Evolutionary conservation across 345 rosid species (phyloP), one percentile per base, ranked within the genome.

Genomic region (Fremontodendron californicum): DNA sequence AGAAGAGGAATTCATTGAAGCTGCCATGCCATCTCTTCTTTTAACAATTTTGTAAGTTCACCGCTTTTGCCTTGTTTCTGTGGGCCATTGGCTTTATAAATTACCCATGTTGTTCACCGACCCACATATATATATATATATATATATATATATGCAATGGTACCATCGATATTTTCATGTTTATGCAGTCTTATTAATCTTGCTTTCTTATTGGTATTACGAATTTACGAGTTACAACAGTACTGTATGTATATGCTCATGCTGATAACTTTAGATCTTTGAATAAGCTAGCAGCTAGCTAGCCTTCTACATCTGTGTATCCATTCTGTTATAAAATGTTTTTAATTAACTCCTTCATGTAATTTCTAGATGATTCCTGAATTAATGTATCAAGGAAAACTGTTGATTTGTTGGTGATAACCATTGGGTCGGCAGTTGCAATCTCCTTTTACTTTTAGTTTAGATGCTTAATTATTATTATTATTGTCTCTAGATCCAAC

Each of bases 1-100:
- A 0, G 90, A 90, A 42, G 94, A 91, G 71, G 92, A 94, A 78
- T n/a, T n/a, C n/a, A 91, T 87, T 18, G 93, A 90, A 77, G 82
- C 92, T n/a, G n/a, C n/a, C n/a, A n/a, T 68, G 95, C 92, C 74
- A 87, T 93, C 77, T 80, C 91, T 72, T 82, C 94, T 77, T 84
- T 87, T 57, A 92, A 94, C 84, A 81, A 88, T 71, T 83, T 92
- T 63, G 97, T 94, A 86, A 91, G 95, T 82, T 63, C 63, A 19
- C 77, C 61, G 18, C 8, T 35, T 57, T 23, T 76, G n/a, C 37
- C 33, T 27, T 27, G 48, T 21, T 63, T 58, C 16, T 35, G 42
- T 66, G 23, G 67, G 31, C 8, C 8, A 39, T 63, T 37, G 43
- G 57, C 40, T 57, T 48, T 73, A n/a, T 40, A 25, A 60, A 19